phyloP scores from a whole-genome alignment of 2,329 filamentous ascomycete species.

The Aspergillus floridensis region DNA sequence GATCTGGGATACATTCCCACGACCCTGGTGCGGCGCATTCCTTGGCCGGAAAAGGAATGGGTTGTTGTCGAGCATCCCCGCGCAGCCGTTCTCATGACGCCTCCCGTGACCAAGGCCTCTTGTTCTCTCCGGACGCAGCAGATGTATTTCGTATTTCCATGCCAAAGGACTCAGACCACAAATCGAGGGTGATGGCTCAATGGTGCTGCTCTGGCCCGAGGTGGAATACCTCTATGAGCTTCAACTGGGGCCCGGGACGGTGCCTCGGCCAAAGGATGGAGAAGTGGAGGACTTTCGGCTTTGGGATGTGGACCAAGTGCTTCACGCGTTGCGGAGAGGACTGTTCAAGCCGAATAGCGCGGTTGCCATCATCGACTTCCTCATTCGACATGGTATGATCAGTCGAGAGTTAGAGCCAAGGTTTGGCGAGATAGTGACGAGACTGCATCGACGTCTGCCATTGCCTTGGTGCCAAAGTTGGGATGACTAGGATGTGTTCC shows the following conservation, averaged over 20 bases:
- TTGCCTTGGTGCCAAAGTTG: not conserved
- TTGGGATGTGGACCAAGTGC: conserved; percentile 25
- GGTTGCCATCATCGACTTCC: conserved; percentile 33
- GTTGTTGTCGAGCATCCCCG: too few species aligned
- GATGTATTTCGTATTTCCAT: conserved; percentile 13
- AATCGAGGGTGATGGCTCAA: conserved; percentile 10
- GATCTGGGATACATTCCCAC: too few species aligned
- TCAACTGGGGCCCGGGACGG: conserved; percentile 21
- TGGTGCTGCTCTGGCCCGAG: conserved; percentile 27
- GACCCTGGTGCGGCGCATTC: too few species aligned
- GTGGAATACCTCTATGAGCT: conserved; percentile 36
- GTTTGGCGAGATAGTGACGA: conserved; percentile 28
- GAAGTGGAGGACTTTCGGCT: conserved; percentile 33
- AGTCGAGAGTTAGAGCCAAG: conserved; percentile 27
- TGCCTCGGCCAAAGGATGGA: conserved; percentile 25
- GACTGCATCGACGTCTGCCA: conserved; percentile 27
- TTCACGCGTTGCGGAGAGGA: conserved; percentile 22
- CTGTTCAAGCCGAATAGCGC: conserved; percentile 34
- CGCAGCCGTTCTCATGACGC: too few species aligned
- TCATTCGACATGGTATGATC: conserved; percentile 33
- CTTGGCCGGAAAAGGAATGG: too few species aligned
- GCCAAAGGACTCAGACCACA: not conserved
- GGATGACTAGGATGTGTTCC: too few species aligned
- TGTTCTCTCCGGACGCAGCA: not conserved
- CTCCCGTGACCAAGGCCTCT: too few species aligned